Evolutionary conservation across 441 rosid species (phyloP).

Genomic region (Adansonia grandidieri): DNA sequence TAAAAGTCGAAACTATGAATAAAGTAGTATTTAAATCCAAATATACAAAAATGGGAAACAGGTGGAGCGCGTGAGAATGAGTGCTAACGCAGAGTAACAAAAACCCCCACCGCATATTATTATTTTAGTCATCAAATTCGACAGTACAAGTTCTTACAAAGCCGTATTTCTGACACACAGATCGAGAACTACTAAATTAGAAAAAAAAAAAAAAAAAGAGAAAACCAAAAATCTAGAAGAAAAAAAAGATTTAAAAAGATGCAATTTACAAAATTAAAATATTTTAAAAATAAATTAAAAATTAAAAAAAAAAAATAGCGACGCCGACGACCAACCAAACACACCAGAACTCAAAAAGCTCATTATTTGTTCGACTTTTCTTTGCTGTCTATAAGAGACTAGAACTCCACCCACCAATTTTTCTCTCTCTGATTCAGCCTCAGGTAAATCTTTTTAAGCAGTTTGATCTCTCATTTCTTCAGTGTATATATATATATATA

Average conservation of each 20-base stretch:
- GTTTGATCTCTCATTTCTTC: neutral
- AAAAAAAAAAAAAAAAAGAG: neutral
- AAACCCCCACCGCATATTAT: neutral
- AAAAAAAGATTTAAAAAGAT: neutral
- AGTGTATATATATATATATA: too few species aligned
- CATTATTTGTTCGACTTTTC: conserved; percentile 34
- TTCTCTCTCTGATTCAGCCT: conserved; percentile 25
- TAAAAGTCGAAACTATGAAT: neutral
- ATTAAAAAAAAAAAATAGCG: conserved; percentile 7
- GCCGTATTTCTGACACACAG: conserved; percentile 35
- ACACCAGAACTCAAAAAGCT: conserved; percentile 17
- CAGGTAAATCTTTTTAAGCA: conserved; percentile 30
- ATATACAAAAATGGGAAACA: neutral
- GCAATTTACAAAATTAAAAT: neutral
- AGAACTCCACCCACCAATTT: neutral
- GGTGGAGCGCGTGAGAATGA: neutral
- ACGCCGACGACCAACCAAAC: conserved; percentile 57
- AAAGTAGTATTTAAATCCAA: neutral
- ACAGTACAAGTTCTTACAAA: conserved; percentile 31
- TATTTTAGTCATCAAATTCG: neutral
- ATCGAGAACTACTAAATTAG: too few species aligned
- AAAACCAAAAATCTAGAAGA: neutral
- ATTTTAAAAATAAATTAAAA: neutral
- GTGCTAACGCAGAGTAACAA: neutral
- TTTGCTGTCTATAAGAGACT: conserved; percentile 2